A percentile compares a stretch with the other conserved stretches of the same genome.
Evolutionary conservation across 2,329 filamentous ascomycete genomes (phyloP).

Genomic region (Penicillium sp.): DNA sequence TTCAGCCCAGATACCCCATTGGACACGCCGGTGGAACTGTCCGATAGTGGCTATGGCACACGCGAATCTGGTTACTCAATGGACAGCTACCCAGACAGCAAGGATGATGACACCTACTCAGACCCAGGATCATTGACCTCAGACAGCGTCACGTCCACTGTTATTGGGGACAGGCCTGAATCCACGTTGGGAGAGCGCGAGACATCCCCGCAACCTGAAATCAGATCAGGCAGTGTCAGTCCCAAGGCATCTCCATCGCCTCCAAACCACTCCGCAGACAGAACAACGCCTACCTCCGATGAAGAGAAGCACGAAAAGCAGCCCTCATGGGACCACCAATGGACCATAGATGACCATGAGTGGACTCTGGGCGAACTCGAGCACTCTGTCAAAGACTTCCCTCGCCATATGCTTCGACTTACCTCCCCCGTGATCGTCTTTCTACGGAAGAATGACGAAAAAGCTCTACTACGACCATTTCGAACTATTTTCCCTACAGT

Average conservation of each 20-base stretch:
- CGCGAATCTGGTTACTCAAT: slow-evolving; percentile 31
- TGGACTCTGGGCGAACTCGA: slow-evolving; percentile 44
- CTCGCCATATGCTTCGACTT: slow-evolving; percentile 37
- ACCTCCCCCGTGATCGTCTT: slow-evolving; percentile 44
- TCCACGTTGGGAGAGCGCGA: slow-evolving; percentile 20
- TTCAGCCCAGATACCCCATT: slow-evolving; percentile 44
- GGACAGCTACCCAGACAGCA: slow-evolving; percentile 24
- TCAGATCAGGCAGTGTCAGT: slow-evolving; percentile 25
- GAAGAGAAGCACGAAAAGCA: slow-evolving; percentile 32
- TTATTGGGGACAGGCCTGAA: slow-evolving; percentile 25
- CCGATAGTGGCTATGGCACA: slow-evolving; percentile 38
- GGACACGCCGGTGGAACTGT: slow-evolving; percentile 38
- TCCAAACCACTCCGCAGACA: slow-evolving; percentile 17
- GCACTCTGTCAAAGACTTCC: slow-evolving; percentile 38
- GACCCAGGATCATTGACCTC: slow-evolving; percentile 31
- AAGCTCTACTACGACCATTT: slow-evolving; percentile 36
- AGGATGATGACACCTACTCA: slow-evolving; percentile 31
- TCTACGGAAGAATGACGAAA: slow-evolving; percentile 40
- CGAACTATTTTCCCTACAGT: slow-evolving; percentile 39
- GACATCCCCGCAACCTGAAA: slow-evolving; percentile 22
- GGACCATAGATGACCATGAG: slow-evolving; percentile 43
- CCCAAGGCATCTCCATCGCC: slow-evolving; percentile 19
- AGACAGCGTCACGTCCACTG: slow-evolving; percentile 29
- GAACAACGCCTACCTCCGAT: slow-evolving; percentile 27
- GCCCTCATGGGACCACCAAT: slow-evolving; percentile 39